Evolutionary conservation across 2,329 filamentous ascomycete genomes (phyloP), one percentile per base, ranked within the genome.

Genomic region (Botrytis fabae): DNA sequence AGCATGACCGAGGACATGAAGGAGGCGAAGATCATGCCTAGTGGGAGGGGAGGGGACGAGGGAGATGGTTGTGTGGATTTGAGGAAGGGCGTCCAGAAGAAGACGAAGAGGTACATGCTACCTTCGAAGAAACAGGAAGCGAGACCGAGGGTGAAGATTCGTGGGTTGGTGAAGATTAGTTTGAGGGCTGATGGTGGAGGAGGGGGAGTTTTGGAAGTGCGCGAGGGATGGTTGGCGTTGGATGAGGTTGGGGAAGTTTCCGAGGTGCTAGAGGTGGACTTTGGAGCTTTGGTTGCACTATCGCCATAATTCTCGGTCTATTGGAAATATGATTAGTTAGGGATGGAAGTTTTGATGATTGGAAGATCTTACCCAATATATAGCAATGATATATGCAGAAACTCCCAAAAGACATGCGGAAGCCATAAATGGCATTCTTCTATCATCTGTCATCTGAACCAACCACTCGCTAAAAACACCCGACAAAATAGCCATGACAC

Each of bases 41-140:
- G 85, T 0, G 78, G 82, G 40, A 80, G 77, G 25, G 86, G 85
- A n/a, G 79, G 76, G n/a, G 86, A 85, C 72, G 85, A 84, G 70
- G 85, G 78, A 28, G 80, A 66, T 20, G 66, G 69, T 46, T 66
- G 69, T 59, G 71, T 70, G 84, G 82, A 81, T 74, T 83, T 85
- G n/a, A 90, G 81, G 4, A 87, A 85, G 1, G 87, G 85, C 0
- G 87, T 86, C 85, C 88, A 90, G 82, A 89, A 89, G 80, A 89
- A 90, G 73, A 90, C 86, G 77, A 90, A 90, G 18, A 90, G 83
- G 77, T 90, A 90, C 83, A 90, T 87, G 42, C 86, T 85, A 32
- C 87, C 87, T 80, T 91, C 89, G 77, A 90, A 89, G 78, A 88
- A 85, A 73, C 85, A 88, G 6, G 86, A 86, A 4, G 85, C 83